Evolutionary conservation across 768 basidiomycete species (phyloP).

Genomic region (Dentipellis sp.): DNA sequence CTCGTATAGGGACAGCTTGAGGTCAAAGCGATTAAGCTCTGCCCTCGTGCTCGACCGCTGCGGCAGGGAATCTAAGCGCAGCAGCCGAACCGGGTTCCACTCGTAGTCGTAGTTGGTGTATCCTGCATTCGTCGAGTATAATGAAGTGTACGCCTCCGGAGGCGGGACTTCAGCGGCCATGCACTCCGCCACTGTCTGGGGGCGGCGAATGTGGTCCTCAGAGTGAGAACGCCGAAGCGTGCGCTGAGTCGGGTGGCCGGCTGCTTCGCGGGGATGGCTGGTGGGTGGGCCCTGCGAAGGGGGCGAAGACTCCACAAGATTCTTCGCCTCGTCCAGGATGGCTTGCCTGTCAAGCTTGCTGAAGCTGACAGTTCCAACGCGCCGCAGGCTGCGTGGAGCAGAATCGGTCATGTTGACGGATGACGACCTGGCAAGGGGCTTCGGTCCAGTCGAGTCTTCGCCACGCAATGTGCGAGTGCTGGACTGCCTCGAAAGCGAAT

Average conservation of each 20-base stretch:
- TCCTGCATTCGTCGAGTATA: neutral
- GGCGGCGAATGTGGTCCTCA: neutral
- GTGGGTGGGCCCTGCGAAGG: neutral
- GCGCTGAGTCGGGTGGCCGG: neutral
- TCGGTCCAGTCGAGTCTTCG: constrained; percentile 1
- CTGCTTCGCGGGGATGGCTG: too few relatives aligned
- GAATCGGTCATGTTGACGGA: constrained; percentile 1
- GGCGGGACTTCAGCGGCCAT: too few relatives aligned
- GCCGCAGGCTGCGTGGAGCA: constrained; percentile 10
- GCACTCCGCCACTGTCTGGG: too few relatives aligned
- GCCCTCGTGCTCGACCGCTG: neutral
- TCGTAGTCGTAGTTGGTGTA: neutral
- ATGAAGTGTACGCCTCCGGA: too few relatives aligned
- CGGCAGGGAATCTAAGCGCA: too few relatives aligned
- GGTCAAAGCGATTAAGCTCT: constrained; percentile 11
- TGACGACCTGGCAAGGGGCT: constrained; percentile 12
- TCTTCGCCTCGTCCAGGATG: neutral
- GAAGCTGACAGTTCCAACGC: constrained; percentile 13
- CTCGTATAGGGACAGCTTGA: constrained; percentile 7
- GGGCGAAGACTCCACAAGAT: neutral
- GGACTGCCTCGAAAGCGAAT: neutral
- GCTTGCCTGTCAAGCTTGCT: neutral
- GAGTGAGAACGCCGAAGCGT: neutral
- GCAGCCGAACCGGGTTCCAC: neutral
- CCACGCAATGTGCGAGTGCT: neutral